Base-by-base conservation (phyloP, 179 eudicot genomes). In the Nepenthes alata region DNA sequence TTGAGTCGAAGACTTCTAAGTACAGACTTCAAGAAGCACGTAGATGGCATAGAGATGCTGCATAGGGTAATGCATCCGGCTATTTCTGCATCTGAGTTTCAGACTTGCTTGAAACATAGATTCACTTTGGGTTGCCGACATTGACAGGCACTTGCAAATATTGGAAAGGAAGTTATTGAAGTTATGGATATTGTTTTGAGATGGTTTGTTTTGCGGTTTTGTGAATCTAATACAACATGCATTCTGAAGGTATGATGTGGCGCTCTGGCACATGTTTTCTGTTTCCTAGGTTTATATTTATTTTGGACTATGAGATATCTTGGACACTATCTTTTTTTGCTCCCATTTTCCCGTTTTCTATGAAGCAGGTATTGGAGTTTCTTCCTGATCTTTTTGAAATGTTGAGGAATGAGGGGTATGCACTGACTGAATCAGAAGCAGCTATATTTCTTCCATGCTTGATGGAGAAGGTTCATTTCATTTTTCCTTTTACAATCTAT, bases 141-240 rank as follows among this genome's bases (percentile, higher is more conserved):
- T 7, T 54, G 44, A 41, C 80, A 91, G 98, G 95, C 89, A 55
- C 89, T 94, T 63, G 88, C 89, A 52, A 77, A 96, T 16, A 67
- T 81, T 10, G 78, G 70, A 54, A 87, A 75, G 81, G 99, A 94
- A 63, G 56, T 84, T 36, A 77, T 78, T 68, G 99, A 94, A 77
- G 86, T 94, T 66, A 67, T 90, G 64, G 99, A 94, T 78, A 67
- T 94, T 62, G 83, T 90, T 61, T 68, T 94, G 64, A 87, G 83
- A 70, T 94, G 99, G 99, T 87, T 94, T 82, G 89, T 87, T 61
- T 71, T 94, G 76, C 81, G 99, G 51, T 69, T 94, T 59, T 90
- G 91, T 68, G 99, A 90, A 76, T 85, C 96, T 56, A 90, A 94
- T 73, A 87, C 99, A 51, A 83, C 96, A 45, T 94, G 99, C 82